Conservation (phyloP, 1,284 basidiomycete species). For the Moesziomyces parantarcticus region DNA sequence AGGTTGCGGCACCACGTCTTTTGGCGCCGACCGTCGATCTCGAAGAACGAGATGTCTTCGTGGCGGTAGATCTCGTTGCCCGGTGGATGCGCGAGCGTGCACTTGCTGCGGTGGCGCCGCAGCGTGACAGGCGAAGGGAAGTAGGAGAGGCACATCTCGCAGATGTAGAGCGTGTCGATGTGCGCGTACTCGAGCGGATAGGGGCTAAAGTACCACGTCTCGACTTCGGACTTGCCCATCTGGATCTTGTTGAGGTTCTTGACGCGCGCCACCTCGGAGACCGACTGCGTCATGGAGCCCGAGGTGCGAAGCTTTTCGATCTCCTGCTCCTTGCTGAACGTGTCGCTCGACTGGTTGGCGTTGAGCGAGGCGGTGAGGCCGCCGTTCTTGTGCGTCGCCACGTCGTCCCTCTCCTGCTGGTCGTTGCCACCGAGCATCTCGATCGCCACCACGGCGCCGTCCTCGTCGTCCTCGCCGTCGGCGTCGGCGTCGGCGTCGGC, state of each 20-base stretch:
- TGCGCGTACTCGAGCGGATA: constrained; percentile 98
- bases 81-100: constrained; percentile 92
- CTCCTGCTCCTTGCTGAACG: constrained; percentile 92
- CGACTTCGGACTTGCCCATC: constrained; percentile 95
- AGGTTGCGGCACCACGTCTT: constrained; percentile 97
- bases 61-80: constrained; percentile 99
- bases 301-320: constrained; percentile 97
- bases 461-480: constrained; percentile 69
- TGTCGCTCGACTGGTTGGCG: constrained; percentile 68
- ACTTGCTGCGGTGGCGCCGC: constrained; percentile 84
- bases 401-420: constrained; percentile 55
- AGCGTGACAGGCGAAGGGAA: constrained; percentile 55
- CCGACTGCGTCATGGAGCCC: constrained; percentile 98
- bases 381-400: constrained; percentile 39
- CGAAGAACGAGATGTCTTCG: constrained; percentile 96
- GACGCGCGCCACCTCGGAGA: constrained; percentile 95
- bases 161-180: constrained; percentile 92
- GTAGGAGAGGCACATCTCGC: constrained; percentile 85
- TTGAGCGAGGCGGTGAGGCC: constrained; percentile 71
- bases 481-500: constrained; percentile 72
- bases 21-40: constrained; percentile 96
- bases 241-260: constrained; percentile 98
- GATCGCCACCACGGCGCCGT: constrained; percentile 69
- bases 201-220: constrained; percentile 99
- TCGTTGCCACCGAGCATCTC: constrained; percentile 69